phyloP scores from a whole-genome alignment of 306 rosid species.

The Lathyrus aphaca region DNA sequence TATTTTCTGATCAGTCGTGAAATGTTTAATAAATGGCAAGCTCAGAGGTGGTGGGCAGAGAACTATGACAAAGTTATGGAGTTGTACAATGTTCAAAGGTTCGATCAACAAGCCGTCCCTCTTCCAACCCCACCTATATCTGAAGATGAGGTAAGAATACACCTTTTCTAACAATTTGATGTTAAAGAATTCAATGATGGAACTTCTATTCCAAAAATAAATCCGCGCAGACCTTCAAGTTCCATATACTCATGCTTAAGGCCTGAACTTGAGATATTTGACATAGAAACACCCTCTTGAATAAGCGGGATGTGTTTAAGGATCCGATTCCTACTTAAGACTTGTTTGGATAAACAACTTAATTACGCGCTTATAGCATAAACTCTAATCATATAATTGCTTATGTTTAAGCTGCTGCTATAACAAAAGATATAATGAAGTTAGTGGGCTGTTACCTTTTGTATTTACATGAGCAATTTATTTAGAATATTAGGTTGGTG shows the following conservation, averaged over 20 bases:
- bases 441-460: slow-evolving; percentile 22
- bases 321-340: neutral
- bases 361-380: neutral
- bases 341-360: neutral
- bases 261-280: slow-evolving; percentile 4
- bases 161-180: slow-evolving; percentile 25
- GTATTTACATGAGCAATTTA: slow-evolving; percentile 10
- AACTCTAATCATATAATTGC: neutral
- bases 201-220: neutral
- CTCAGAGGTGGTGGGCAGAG: slow-evolving; percentile 96
- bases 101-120: slow-evolving; percentile 83
- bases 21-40: slow-evolving; percentile 92
- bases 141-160: slow-evolving; percentile 76
- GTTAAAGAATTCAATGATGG: slow-evolving; percentile 13
- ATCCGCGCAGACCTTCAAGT: neutral
- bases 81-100: slow-evolving; percentile 90
- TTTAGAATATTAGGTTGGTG: slow-evolving; percentile 30
- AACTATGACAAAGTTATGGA: slow-evolving; percentile 96
- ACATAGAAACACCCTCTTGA: neutral
- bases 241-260: neutral
- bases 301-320: neutral
- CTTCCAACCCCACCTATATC: slow-evolving; percentile 88
- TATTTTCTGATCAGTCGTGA: slow-evolving; percentile 68
- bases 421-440: neutral
- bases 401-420: neutral